phyloP scores from a whole-genome alignment of 495 filamentous ascomycete species.

The Penicillium paradoxum region DNA sequence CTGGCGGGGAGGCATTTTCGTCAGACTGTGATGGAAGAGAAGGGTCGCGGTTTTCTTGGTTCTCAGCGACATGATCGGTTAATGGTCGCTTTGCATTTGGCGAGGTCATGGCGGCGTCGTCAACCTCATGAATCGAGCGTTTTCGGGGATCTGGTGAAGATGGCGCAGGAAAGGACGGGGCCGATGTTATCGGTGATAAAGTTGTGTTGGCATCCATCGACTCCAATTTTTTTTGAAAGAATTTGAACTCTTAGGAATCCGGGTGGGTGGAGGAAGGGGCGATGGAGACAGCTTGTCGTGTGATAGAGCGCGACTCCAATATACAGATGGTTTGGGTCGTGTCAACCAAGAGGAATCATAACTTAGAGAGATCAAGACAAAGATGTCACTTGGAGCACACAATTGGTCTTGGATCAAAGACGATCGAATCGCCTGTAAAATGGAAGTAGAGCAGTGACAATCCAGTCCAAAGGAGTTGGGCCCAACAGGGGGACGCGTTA shows the following conservation, averaged over 20 bases:
- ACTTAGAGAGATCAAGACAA: background rate
- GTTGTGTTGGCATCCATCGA: conserved; percentile 14
- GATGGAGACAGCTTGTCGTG: conserved; percentile 2
- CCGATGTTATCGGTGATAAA: conserved; percentile 16
- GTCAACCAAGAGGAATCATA: background rate
- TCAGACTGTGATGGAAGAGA: background rate
- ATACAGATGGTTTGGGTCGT: background rate
- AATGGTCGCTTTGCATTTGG: conserved; percentile 15
- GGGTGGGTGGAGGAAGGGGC: background rate
- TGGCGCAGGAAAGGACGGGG: conserved; percentile 11
- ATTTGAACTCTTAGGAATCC: background rate
- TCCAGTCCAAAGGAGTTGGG: conserved; percentile 1
- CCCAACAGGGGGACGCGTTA: conserved; percentile 20
- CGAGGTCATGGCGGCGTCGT: conserved; percentile 17
- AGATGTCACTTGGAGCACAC: background rate
- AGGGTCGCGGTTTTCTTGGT: conserved; percentile 31
- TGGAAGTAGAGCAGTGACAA: background rate
- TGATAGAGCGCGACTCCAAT: conserved; percentile 5
- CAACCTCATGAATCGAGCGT: conserved; percentile 30
- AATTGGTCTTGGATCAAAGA: background rate
- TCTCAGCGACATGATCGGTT: conserved; percentile 7
- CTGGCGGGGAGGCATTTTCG: background rate
- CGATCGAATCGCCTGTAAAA: background rate
- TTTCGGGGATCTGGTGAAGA: conserved; percentile 22
- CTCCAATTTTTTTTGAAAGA: background rate